These are phyloP conservation scores for Quercus mongolica DNA, from an alignment of 306 rosid genomes.

Conservation along the genomic window DNA sequence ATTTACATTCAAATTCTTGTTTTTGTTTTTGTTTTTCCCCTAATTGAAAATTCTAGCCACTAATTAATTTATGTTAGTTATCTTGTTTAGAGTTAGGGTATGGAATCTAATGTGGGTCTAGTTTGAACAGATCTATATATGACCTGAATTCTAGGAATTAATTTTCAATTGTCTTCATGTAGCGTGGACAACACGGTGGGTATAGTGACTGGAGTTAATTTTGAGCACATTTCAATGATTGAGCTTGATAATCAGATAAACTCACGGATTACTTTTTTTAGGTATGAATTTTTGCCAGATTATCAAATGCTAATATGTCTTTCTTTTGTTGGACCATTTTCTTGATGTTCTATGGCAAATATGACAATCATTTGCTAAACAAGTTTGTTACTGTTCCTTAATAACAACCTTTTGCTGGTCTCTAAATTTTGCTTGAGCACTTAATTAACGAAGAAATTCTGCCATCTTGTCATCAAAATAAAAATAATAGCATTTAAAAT, in stretches of 20 bases:
- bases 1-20: not conserved
- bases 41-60: not conserved
- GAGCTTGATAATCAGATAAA: constrained; percentile 52
- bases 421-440: too few relatives aligned
- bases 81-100: not conserved
- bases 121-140: not conserved
- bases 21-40: not conserved
- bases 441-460: too few relatives aligned
- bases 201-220: constrained; percentile 59
- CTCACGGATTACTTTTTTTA: constrained; percentile 71
- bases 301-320: constrained; percentile 1
- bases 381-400: not conserved
- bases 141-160: constrained; percentile 7
- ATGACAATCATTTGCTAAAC: not conserved
- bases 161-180: constrained; percentile 24
- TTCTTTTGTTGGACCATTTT: not conserved
- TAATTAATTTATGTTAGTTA: not conserved
- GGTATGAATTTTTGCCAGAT: constrained; percentile 36
- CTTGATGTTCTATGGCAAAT: not conserved
- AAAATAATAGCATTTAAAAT: too few relatives aligned
- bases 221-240: constrained; percentile 39
- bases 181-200: constrained; percentile 67
- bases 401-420: not conserved
- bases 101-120: constrained; percentile 18
- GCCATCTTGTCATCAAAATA: too few relatives aligned